A percentile compares a stretch with the other conserved stretches of the same genome.
Evolutionary conservation across 306 rosid species (phyloP).

Genomic region (Vicia sativa): DNA sequence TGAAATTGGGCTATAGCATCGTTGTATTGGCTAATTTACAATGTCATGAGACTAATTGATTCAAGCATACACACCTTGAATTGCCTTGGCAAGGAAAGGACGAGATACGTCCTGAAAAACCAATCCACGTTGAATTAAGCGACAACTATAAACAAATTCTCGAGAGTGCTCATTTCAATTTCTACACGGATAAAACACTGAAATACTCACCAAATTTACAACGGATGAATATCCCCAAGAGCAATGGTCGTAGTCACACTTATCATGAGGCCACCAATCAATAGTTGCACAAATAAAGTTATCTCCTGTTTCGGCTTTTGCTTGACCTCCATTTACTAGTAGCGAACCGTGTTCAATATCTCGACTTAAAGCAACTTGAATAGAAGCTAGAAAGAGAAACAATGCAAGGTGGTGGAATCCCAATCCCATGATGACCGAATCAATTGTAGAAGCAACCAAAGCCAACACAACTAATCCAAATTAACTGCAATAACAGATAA

Average conservation of each 20-base stretch:
- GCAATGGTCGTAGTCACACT: constrained; percentile 82
- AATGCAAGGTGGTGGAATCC: constrained; percentile 42
- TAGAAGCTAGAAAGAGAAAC: constrained; percentile 58
- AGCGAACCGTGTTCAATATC: constrained; percentile 52
- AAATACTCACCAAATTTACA: constrained; percentile 66
- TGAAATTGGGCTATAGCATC: background rate
- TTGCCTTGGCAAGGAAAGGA: constrained; percentile 82
- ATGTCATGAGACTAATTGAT: too few relatives aligned
- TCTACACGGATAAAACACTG: constrained; percentile 8
- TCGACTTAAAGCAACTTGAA: constrained; percentile 63
- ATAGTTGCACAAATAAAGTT: constrained; percentile 89
- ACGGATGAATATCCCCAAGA: constrained; percentile 90
- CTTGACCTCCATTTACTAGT: constrained; percentile 61
- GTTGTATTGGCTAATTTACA: background rate
- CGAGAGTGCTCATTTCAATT: constrained; percentile 31
- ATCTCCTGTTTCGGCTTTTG: constrained; percentile 60
- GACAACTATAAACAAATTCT: constrained; percentile 26
- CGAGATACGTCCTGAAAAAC: constrained; percentile 81
- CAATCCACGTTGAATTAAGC: constrained; percentile 45
- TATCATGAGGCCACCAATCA: constrained; percentile 98
- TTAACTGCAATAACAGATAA: constrained; percentile 38
- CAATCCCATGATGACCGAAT: constrained; percentile 54
- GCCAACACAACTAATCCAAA: constrained; percentile 40
- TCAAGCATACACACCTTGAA: constrained; percentile 64
- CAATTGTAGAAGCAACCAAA: constrained; percentile 41